A percentile compares a stretch with the other conserved stretches of the same genome.
Conservation (phyloP, 2,329 filamentous ascomycete species). For the Penicillium nordicum region DNA sequence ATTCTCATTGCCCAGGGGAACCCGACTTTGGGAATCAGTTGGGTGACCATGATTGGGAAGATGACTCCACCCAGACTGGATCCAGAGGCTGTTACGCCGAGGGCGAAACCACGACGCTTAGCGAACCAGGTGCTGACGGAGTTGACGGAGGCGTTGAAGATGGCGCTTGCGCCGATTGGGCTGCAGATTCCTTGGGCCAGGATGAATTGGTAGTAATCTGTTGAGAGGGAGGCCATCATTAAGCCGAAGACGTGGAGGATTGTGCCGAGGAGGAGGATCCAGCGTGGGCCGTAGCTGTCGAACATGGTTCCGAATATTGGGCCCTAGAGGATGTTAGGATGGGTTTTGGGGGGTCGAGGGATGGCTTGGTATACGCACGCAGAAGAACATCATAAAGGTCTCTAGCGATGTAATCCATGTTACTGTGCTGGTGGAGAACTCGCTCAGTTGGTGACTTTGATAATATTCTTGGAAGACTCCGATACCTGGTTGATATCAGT, state of each 20-base stretch:
- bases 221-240: constrained; percentile 57
- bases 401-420: constrained; percentile 59
- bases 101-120: constrained; percentile 50
- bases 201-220: constrained; percentile 56
- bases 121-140: constrained; percentile 52
- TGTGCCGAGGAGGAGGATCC: constrained; percentile 49
- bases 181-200: constrained; percentile 55
- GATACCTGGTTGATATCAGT: constrained; percentile 17
- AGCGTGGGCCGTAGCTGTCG: constrained; percentile 61
- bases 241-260: constrained; percentile 57
- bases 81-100: constrained; percentile 54
- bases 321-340: constrained; percentile 33
- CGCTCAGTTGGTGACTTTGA: constrained; percentile 46
- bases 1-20: constrained; percentile 59
- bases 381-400: constrained; percentile 28
- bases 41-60: constrained; percentile 60
- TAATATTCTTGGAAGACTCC: constrained; percentile 54
- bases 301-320: constrained; percentile 62
- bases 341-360: too few relatives aligned
- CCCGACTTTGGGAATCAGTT: constrained; percentile 52
- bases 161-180: constrained; percentile 48
- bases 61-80: constrained; percentile 58
- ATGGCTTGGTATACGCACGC: constrained; percentile 9
- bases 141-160: constrained; percentile 46
- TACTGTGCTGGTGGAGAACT: constrained; percentile 54